phyloP scores from a whole-genome alignment of 1,139 yeast genomes.

The Hemisphaericaspora xylofermentans region DNA sequence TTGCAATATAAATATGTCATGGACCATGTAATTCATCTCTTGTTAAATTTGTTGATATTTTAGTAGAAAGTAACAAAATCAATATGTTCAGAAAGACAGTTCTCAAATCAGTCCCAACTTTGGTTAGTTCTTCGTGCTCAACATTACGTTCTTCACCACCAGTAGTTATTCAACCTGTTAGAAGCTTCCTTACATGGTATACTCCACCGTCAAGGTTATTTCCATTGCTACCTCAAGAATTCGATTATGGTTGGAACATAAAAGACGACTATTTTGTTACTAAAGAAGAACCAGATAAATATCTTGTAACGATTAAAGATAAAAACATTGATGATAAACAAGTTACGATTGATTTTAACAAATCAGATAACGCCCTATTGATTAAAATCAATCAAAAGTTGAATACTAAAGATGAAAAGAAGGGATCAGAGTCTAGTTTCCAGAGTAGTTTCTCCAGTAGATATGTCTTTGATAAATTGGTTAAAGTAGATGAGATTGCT shows the following conservation, averaged over 20 bases:
- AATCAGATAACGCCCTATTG: slow-evolving; percentile 13
- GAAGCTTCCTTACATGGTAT: slow-evolving; percentile 3
- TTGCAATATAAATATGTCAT: too few relatives aligned
- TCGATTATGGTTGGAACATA: slow-evolving; percentile 7
- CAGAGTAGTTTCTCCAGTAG: slow-evolving; percentile 13
- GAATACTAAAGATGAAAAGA: slow-evolving; percentile 11
- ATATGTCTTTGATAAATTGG: slow-evolving; percentile 14
- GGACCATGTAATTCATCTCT: neutral
- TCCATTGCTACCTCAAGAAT: slow-evolving; percentile 2
- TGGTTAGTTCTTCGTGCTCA: neutral
- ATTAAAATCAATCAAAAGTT: slow-evolving; percentile 10
- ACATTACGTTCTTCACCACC: neutral
- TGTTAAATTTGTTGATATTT: neutral
- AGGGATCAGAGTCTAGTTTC: slow-evolving; percentile 13
- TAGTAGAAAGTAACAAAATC: neutral
- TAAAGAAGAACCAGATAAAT: slow-evolving; percentile 17
- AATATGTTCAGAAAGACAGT: neutral
- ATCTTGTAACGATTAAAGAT: slow-evolving; percentile 14
- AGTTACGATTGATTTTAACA: slow-evolving; percentile 14
- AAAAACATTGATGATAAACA: slow-evolving; percentile 11
- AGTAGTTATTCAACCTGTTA: neutral
- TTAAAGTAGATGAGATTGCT: slow-evolving; percentile 12
- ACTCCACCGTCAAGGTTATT: slow-evolving; percentile 3
- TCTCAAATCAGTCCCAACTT: neutral
- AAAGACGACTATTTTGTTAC: slow-evolving; percentile 8